These are phyloP conservation scores for Russula brevipes DNA, from an alignment of 768 basidiomycete genomes.

Conservation along the genomic window DNA sequence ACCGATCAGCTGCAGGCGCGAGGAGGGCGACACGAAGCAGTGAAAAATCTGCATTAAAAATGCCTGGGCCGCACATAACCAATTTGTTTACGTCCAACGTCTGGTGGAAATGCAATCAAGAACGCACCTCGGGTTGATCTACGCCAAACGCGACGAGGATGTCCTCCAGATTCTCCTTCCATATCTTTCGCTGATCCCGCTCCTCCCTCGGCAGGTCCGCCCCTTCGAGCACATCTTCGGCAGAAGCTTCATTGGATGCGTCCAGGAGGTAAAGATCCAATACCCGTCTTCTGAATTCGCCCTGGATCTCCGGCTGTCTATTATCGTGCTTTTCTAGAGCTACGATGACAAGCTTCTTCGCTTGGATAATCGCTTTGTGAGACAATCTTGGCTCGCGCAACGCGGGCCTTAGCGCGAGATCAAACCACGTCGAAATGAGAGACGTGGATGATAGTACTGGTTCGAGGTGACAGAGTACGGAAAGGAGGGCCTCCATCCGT, in stretches of 20 bases:
- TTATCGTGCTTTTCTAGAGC: conserved; percentile 50
- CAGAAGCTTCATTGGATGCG: conserved; percentile 69
- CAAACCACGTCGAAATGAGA: conserved; percentile 76
- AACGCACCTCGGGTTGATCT: conserved; percentile 58
- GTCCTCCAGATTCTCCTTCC: conserved; percentile 79
- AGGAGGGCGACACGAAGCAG: conserved; percentile 54
- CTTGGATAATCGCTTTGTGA: conserved; percentile 51
- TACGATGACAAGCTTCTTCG: conserved; percentile 64
- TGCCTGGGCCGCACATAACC: conserved; percentile 41
- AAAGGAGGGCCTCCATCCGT: conserved; percentile 64
- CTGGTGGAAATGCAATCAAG: background rate
- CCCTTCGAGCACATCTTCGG: conserved; percentile 70
- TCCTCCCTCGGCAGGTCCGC: conserved; percentile 59
- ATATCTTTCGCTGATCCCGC: conserved; percentile 52
- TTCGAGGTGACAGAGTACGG: conserved; percentile 56
- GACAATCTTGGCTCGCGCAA: conserved; percentile 69
- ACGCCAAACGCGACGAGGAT: conserved; percentile 62
- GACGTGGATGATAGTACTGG: conserved; percentile 59
- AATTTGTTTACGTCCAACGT: background rate
- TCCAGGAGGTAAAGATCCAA: conserved; percentile 75
- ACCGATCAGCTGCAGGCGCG: conserved; percentile 64
- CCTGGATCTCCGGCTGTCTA: conserved; percentile 44
- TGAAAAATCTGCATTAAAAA: conserved; percentile 62
- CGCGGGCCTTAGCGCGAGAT: conserved; percentile 70
- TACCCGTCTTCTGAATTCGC: conserved; percentile 61